Evolutionary conservation across 495 filamentous ascomycete genomes (phyloP), one percentile per base, ranked within the genome.

Genomic region (Chlorociboria aeruginascens): DNA sequence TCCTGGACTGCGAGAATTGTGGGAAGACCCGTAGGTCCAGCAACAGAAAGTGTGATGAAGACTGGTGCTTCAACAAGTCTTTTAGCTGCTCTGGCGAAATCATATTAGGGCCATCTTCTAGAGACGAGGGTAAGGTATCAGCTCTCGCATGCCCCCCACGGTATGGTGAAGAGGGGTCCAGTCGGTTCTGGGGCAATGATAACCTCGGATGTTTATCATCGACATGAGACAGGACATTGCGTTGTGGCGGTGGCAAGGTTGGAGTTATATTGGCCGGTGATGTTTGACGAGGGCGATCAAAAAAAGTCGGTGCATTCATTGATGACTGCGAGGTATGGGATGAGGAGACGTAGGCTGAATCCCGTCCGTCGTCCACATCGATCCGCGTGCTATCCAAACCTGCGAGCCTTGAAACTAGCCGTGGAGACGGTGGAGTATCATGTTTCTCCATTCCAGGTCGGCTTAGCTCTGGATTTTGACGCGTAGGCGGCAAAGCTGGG

Each of bases 1-100:
- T 85, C 25, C 83, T 77, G 40, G 83, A 82, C 35, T 78, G 71
- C 9, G 81, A 72, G 60, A 81, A 96, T 55, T 89, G 85, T 8
- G 86, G 83, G 49, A 81, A 88, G 7, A 92, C 86, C 14, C 92
- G 79, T 30, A 98, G 74, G 64, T 98, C 92, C n/a, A 98, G 63
- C 3, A 98, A 55, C 44, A 98, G 67, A 4, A 83, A 60, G 16
- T 82, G 71, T 11, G 78, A 66, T 4, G 66, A 63, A 8, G 66
- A 61, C 8, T 69, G 55, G 9, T 67, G 66, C 43, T 77, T 65
- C n/a, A 96, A 59, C 16, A 94, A 61, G 32, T 81, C 77, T 41
- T 76, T 76, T 10, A 90, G 70, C 28, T 82, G 71, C 14, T 77
- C 70, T 10, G 78, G 68, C 0, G 78, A 69, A 30, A 95, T 74